phyloP scores from a whole-genome alignment of 2,329 filamentous ascomycete genomes.

The Exophiala xenobiotica region DNA sequence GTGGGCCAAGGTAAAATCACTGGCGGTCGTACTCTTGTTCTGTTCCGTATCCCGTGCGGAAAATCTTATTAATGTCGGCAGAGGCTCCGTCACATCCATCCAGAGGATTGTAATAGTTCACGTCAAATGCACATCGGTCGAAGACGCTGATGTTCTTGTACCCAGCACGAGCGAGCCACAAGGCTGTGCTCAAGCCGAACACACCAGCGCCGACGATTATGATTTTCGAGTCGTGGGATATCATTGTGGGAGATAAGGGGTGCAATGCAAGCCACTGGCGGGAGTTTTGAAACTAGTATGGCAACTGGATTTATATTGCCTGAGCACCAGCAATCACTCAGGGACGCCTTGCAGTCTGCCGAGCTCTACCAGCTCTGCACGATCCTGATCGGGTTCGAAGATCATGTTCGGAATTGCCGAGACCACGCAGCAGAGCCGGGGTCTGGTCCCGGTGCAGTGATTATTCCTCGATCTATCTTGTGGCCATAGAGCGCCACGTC shows the following conservation, averaged over 20 bases:
- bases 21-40: background rate
- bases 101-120: background rate
- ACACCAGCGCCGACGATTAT: conserved; percentile 62
- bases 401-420: background rate
- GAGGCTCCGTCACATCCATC: conserved; percentile 55
- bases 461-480: too few relatives aligned
- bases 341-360: too few relatives aligned
- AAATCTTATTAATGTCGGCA: conserved; percentile 71
- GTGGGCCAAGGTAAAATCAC: background rate
- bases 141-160: conserved; percentile 54
- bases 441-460: too few relatives aligned
- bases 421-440: conserved; percentile 35
- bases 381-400: background rate
- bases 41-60: conserved; percentile 67
- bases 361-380: background rate
- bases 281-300: too few relatives aligned
- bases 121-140: conserved; percentile 50
- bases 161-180: conserved; percentile 14
- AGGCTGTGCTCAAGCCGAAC: conserved; percentile 62
- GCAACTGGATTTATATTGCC: too few relatives aligned
- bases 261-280: too few relatives aligned
- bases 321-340: too few relatives aligned
- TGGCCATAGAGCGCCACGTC: too few relatives aligned
- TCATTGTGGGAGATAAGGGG: conserved; percentile 9
- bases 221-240: conserved; percentile 9